These are phyloP conservation scores for Candida nanaspora DNA, from an alignment of 805 yeast species.

Conservation along the genomic window DNA sequence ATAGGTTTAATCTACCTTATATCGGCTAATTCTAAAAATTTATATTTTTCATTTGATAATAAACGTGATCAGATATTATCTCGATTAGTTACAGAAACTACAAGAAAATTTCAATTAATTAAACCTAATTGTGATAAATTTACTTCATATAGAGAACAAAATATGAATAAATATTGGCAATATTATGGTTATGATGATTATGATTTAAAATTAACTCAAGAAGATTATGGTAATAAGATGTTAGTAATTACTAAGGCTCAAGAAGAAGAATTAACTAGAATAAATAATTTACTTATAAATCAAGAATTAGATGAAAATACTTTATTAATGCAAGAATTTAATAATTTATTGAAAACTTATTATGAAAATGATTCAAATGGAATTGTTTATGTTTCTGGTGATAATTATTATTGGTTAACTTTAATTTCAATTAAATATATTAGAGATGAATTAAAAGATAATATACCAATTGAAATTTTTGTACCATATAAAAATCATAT, in stretches of 20 bases:
- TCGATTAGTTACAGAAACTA: neutral
- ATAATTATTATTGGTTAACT: constrained; percentile 23
- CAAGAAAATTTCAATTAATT: neutral
- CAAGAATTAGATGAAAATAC: constrained; percentile 9
- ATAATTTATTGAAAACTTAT: constrained; percentile 5
- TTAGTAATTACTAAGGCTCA: constrained; percentile 17
- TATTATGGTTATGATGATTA: constrained; percentile 24
- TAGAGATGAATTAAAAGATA: constrained; percentile 19
- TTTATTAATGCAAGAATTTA: constrained; percentile 8
- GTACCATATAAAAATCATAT: constrained; percentile 34
- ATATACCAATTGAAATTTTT: constrained; percentile 41
- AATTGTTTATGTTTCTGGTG: constrained; percentile 25
- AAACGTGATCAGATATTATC: neutral
- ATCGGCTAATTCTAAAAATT: neutral
- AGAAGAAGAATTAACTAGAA: constrained; percentile 14
- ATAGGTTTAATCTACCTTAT: neutral
- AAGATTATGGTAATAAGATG: constrained; percentile 12
- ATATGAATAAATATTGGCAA: constrained; percentile 21
- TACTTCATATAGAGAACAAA: constrained; percentile 13
- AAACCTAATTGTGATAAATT: constrained; percentile 19
- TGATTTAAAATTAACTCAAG: constrained; percentile 11
- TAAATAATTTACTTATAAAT: constrained; percentile 14
- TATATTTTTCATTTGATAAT: neutral
- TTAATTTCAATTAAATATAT: constrained; percentile 23
- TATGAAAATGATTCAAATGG: constrained; percentile 12